A percentile compares a stretch with the other conserved stretches of the same genome.
Conservation (phyloP, 129 eudicot species). For the Helichrysum umbraculigerum region DNA sequence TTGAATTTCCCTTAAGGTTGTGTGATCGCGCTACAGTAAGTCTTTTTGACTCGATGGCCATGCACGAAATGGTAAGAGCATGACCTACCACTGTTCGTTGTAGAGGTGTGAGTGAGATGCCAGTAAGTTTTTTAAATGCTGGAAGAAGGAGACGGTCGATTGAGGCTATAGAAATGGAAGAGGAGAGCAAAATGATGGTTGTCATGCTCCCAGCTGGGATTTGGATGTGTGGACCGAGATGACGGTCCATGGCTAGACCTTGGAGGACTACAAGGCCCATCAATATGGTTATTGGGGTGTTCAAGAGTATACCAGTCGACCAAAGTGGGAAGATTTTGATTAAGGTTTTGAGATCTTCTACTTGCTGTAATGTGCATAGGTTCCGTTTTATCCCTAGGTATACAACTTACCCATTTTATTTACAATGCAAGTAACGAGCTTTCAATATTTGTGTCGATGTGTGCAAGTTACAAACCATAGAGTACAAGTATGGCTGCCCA, state of each 20-base stretch:
- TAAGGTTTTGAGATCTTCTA: conserved; percentile 52
- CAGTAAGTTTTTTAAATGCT: conserved; percentile 33
- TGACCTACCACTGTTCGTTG: conserved; percentile 72
- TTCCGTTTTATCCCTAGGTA: conserved; percentile 21
- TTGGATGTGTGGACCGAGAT: conserved; percentile 40
- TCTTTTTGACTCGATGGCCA: conserved; percentile 65
- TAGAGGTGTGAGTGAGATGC: conserved; percentile 36
- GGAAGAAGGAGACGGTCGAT: conserved; percentile 46
- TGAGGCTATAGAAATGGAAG: conserved; percentile 33
- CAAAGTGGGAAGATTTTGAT: conserved; percentile 48
- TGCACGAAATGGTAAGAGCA: conserved; percentile 45
- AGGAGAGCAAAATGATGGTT: conserved; percentile 41
- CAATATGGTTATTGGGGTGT: conserved; percentile 52
- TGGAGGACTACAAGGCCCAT: conserved; percentile 53
- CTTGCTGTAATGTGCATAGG: conserved; percentile 49
- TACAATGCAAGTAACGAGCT: too few relatives aligned
- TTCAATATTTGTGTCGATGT: too few relatives aligned
- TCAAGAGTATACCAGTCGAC: conserved; percentile 50
- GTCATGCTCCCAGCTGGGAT: conserved; percentile 54
- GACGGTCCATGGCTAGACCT: conserved; percentile 63
- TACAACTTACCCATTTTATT: too few relatives aligned
- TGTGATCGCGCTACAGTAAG: conserved; percentile 27
- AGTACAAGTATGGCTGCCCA: too few relatives aligned
- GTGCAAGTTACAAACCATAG: too few relatives aligned
- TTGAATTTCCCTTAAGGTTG: conserved; percentile 8